A percentile compares a stretch with the other conserved stretches of the same genome.
These are phyloP conservation scores for Suhomyces prunicola DNA, from an alignment of 805 yeast species.

Conservation along the genomic window DNA sequence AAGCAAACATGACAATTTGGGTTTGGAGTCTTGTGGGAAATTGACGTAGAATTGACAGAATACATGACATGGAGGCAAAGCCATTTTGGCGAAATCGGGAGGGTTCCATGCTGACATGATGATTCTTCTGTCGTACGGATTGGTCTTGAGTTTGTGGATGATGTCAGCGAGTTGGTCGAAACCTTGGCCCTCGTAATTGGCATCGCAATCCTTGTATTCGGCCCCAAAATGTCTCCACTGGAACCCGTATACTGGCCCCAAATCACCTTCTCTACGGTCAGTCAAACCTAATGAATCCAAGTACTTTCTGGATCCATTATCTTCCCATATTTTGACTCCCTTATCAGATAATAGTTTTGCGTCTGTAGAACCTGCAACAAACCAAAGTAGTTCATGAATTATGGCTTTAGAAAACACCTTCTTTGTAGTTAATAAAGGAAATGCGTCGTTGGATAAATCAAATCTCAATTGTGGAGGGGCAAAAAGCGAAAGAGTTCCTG, in stretches of 20 bases:
- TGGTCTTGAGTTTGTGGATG: slow-evolving; percentile 73
- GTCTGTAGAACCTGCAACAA: slow-evolving; percentile 84
- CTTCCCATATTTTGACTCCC: slow-evolving; percentile 98
- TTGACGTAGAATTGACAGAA: slow-evolving; percentile 93
- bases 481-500: slow-evolving; percentile 87
- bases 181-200: slow-evolving; percentile 85
- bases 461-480: slow-evolving; percentile 96
- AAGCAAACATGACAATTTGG: slow-evolving; percentile 78
- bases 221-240: slow-evolving; percentile 99
- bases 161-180: slow-evolving; percentile 84
- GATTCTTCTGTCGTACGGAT: slow-evolving; percentile 93
- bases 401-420: slow-evolving; percentile 88
- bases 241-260: slow-evolving; percentile 98
- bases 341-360: slow-evolving; percentile 72
- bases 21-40: slow-evolving; percentile 61
- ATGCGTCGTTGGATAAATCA: slow-evolving; percentile 62
- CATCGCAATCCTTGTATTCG: slow-evolving; percentile 77
- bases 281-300: slow-evolving; percentile 79
- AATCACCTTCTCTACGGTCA: slow-evolving; percentile 83
- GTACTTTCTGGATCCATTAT: slow-evolving; percentile 92
- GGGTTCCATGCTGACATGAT: slow-evolving; percentile 99
- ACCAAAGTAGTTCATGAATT: slow-evolving; percentile 89
- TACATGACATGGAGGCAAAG: slow-evolving; percentile 97
- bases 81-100: slow-evolving; percentile 90
- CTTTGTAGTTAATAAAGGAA: slow-evolving; percentile 92